Evolutionary conservation across 495 filamentous ascomycete genomes (phyloP).

Genomic region (Amniculicola lignicola): DNA sequence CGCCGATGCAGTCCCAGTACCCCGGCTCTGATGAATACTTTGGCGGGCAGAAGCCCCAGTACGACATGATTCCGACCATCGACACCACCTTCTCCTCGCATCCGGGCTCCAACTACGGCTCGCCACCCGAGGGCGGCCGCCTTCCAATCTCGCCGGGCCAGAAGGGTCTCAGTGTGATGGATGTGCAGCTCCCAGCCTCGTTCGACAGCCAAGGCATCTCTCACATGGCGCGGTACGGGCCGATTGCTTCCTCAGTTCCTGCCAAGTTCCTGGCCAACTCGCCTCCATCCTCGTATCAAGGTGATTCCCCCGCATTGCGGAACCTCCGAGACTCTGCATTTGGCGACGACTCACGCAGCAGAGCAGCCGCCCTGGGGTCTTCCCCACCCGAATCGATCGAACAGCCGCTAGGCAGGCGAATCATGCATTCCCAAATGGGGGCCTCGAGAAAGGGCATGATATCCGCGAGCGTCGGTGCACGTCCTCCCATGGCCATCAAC

Average conservation of each 20-base stretch:
- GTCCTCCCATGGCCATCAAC: conserved; percentile 52
- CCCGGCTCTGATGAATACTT: conserved; percentile 29
- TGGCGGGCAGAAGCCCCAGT: conserved; percentile 35
- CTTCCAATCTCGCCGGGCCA: conserved; percentile 70
- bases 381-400: conserved; percentile 62
- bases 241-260: conserved; percentile 88
- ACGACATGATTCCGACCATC: conserved; percentile 66
- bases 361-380: conserved; percentile 53
- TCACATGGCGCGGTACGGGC: conserved; percentile 81
- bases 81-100: conserved; percentile 77
- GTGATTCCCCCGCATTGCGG: conserved; percentile 70
- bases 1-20: conserved; percentile 16
- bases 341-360: conserved; percentile 56
- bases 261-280: conserved; percentile 84
- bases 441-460: conserved; percentile 63
- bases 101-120: conserved; percentile 77
- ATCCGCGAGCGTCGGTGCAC: conserved; percentile 73
- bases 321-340: conserved; percentile 82
- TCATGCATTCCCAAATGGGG: conserved; percentile 82
- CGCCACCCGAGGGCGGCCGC: conserved; percentile 66
- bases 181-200: conserved; percentile 89
- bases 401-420: conserved; percentile 64
- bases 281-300: conserved; percentile 69
- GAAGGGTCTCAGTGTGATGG: conserved; percentile 75
- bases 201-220: conserved; percentile 97